Conservation (phyloP, 2,329 filamentous ascomycete genomes). For the Rachicladosporium sp. region DNA sequence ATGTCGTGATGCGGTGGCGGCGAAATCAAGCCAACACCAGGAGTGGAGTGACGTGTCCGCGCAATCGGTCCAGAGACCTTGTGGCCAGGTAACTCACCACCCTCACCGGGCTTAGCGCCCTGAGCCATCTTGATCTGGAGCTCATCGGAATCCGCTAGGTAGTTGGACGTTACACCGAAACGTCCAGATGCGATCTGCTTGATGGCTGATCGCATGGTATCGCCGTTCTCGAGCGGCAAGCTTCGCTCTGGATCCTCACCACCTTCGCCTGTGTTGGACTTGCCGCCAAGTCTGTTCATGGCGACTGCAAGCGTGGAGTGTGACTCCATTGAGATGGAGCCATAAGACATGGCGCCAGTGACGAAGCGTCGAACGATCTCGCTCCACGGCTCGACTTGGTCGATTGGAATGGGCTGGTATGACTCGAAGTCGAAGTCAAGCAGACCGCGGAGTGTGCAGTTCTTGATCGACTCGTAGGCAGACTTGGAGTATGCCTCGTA, state of each 20-base stretch:
- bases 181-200: constrained; percentile 95
- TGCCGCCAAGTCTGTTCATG: constrained; percentile 92
- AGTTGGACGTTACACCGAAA: constrained; percentile 91
- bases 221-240: constrained; percentile 73
- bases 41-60: constrained; percentile 87
- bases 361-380: constrained; percentile 95
- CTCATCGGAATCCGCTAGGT: constrained; percentile 89
- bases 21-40: constrained; percentile 90
- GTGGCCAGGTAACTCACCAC: constrained; percentile 91
- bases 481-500: constrained; percentile 92
- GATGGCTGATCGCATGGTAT: constrained; percentile 94
- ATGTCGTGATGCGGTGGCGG: constrained; percentile 96
- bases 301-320: constrained; percentile 94
- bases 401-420: constrained; percentile 71
- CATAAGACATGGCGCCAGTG: constrained; percentile 96
- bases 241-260: constrained; percentile 91
- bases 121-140: constrained; percentile 99
- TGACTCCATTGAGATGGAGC: constrained; percentile 96
- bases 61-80: constrained; percentile 93
- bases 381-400: constrained; percentile 96
- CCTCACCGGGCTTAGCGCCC: constrained; percentile 93
- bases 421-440: constrained; percentile 95
- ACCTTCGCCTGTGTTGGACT: constrained; percentile 96
- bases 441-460: constrained; percentile 85
- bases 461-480: constrained; percentile 92